phyloP scores from a whole-genome alignment of 148 eudicot species.

The Vaccinium corymbosum region DNA sequence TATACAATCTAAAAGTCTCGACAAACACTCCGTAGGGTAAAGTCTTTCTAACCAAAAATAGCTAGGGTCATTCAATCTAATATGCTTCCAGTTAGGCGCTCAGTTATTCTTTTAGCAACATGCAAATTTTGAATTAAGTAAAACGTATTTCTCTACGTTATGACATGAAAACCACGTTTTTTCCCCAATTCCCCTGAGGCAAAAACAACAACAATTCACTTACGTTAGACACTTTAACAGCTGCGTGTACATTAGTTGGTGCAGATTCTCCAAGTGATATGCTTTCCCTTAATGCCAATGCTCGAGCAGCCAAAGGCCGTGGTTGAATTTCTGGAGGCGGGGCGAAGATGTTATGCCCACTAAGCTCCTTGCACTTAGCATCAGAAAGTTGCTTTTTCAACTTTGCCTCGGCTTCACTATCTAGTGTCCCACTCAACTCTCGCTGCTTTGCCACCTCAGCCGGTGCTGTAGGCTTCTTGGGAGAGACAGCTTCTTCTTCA shows the following conservation, averaged over 20 bases:
- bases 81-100: background rate
- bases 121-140: background rate
- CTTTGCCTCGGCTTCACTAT: conserved; percentile 50
- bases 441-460: conserved; percentile 93
- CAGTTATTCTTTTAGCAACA: background rate
- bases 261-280: conserved; percentile 45
- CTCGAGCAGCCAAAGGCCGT: conserved; percentile 47
- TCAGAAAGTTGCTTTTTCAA: conserved; percentile 68
- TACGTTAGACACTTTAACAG: conserved; percentile 16
- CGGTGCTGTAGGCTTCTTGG: conserved; percentile 62
- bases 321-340: conserved; percentile 78
- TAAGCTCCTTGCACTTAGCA: conserved; percentile 79
- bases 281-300: conserved; percentile 60
- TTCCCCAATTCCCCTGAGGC: background rate
- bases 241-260: conserved; percentile 28
- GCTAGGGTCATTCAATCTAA: background rate
- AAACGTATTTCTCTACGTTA: background rate
- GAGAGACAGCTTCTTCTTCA: conserved; percentile 58
- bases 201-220: conserved; percentile 1
- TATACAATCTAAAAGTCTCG: background rate
- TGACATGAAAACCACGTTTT: background rate
- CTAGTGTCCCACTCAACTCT: conserved; percentile 74
- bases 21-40: background rate
- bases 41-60: background rate
- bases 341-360: conserved; percentile 75